Evolutionary conservation across 495 filamentous ascomycete genomes (phyloP).

Genomic region (Podospora australis): DNA sequence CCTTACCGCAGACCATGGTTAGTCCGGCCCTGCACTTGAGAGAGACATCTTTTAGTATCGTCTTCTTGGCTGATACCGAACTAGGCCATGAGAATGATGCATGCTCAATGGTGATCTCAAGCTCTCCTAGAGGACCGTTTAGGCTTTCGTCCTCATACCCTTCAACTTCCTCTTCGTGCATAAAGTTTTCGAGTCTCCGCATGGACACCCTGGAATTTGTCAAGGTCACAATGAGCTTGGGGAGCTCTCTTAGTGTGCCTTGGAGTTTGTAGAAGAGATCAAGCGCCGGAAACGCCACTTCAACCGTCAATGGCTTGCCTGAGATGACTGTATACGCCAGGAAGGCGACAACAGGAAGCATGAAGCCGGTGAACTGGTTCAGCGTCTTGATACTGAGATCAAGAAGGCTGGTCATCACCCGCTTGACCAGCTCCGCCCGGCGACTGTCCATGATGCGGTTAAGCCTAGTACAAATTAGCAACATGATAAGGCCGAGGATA

Average conservation of each 20-base stretch:
- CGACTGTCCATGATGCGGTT: constrained; percentile 63
- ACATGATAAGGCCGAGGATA: too few species aligned
- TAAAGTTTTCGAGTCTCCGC: constrained; percentile 73
- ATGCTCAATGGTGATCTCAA: constrained; percentile 47
- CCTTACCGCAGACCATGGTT: constrained; percentile 59
- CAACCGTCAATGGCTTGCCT: constrained; percentile 57
- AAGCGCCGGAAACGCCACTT: constrained; percentile 75
- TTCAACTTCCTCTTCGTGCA: constrained; percentile 54
- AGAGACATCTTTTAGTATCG: constrained; percentile 57
- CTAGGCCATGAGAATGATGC: constrained; percentile 78
- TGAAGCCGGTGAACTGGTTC: constrained; percentile 56
- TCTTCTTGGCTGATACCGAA: constrained; percentile 40
- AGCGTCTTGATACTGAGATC: constrained; percentile 51
- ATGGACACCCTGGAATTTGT: constrained; percentile 71
- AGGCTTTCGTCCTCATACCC: constrained; percentile 21
- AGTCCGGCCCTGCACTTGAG: constrained; percentile 57
- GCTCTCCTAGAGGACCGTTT: constrained; percentile 6
- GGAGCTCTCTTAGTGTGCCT: constrained; percentile 60
- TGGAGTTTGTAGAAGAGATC: constrained; percentile 72
- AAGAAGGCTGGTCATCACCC: constrained; percentile 59
- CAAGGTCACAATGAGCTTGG: constrained; percentile 60
- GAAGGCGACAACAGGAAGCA: constrained; percentile 74
- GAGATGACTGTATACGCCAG: constrained; percentile 68
- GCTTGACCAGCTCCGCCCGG: constrained; percentile 57
- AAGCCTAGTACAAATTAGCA: too few species aligned